Evolutionary conservation across 305 asterid species (phyloP), one percentile per base, ranked within the genome.

Genomic region (Coffea humblotiana): DNA sequence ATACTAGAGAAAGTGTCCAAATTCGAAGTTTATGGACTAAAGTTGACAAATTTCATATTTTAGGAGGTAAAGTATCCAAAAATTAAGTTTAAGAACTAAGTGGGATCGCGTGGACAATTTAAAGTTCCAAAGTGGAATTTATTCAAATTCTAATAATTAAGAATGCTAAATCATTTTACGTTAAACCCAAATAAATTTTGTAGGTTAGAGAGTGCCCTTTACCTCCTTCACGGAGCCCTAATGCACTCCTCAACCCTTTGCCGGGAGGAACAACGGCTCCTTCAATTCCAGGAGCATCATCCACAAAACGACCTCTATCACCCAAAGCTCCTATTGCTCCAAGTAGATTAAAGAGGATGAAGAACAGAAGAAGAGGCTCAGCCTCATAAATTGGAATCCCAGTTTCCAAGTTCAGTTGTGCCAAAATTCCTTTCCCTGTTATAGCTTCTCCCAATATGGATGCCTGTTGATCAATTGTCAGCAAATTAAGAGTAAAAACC

Each of bases 311-410:
- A 40, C 98, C 98, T 69, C 98, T 90, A 83, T 94, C 98, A 66
- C 98, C 98, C 65, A 94, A 81, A 70, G 98, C 98, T 82, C 98
- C 98, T 10, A 94, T 94, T 77, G 98, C 98, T 80, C 97, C 98
- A 63, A 94, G 93, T 35, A 94, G 91, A 81, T 83, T 94, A 81
- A 94, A 94, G 25, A 94, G 90, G 73, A 94, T 94, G 90, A 94
- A 94, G 78, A 94, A 92, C 49, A 90, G 87, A 43, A 90, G 88
- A 69, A 90, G 92, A 16, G 94, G 94, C 86, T 90, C 94, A 51
- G 91, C 98, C 82, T 94, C 98, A 72, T 90, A 94, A 78, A 94
- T 91, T 60, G 98, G 98, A 76, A 94, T 89, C 64, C 98, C 97
- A 71, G 98, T 94, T 84, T 94, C 98, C 71, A 92, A 83, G 77